Conservation (phyloP, 2,329 filamentous ascomycete genomes). For the Zymoseptoria tritici region DNA sequence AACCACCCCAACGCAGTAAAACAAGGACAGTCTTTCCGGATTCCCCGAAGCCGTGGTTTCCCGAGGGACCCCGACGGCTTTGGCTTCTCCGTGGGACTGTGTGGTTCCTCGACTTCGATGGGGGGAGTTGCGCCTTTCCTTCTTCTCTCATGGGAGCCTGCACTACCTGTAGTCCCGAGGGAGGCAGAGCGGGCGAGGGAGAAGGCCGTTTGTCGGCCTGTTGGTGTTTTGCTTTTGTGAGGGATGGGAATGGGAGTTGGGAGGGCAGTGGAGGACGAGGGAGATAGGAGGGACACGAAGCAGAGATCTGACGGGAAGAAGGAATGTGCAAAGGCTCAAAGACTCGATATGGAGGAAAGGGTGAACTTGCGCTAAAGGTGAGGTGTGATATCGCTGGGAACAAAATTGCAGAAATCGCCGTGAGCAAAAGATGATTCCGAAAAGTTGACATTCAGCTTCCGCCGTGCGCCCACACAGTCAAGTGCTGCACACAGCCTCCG, state of each 20-base stretch:
- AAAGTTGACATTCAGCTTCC: not conserved
- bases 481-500: not conserved
- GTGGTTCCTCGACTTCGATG: not conserved
- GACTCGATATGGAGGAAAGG: not conserved
- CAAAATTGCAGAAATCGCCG: not conserved
- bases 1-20: not conserved
- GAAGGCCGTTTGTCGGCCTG: constrained; percentile 26
- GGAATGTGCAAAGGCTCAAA: no score
- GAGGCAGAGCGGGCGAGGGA: constrained; percentile 18
- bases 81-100: not conserved
- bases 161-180: constrained; percentile 7
- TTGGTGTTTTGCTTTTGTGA: not conserved
- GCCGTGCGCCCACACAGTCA: not conserved
- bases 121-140: constrained; percentile 25
- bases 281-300: not conserved
- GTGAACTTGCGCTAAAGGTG: not conserved
- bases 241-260: not conserved
- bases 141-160: constrained; percentile 21
- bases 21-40: not conserved
- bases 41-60: constrained; percentile 31
- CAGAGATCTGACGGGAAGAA: not conserved
- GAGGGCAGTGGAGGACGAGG: not conserved
- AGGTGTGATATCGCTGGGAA: not conserved
- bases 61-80: constrained; percentile 28
- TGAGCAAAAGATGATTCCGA: not conserved